Conservation (phyloP, 2,329 filamentous ascomycete genomes). For the Fusarium buxicola region DNA sequence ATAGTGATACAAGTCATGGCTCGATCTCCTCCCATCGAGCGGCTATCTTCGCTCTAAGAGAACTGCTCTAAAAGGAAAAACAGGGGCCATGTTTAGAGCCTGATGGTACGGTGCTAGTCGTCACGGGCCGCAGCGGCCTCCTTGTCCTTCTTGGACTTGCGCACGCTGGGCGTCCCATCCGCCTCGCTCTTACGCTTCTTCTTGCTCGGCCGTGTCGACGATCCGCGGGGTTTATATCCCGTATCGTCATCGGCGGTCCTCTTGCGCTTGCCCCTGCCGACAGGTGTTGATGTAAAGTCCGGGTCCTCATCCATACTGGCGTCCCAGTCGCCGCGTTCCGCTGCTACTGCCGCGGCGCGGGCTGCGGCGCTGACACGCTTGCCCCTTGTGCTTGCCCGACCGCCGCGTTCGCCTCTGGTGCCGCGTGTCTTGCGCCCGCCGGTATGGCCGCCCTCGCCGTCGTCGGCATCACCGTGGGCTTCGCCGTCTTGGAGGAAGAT, state of each 20-base stretch:
- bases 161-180: constrained; percentile 51
- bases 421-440: constrained; percentile 53
- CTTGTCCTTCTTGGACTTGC: constrained; percentile 53
- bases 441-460: constrained; percentile 47
- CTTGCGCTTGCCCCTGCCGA: constrained; percentile 61
- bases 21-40: constrained; percentile 4
- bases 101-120: constrained; percentile 46
- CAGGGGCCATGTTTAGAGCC: background rate
- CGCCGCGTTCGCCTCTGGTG: constrained; percentile 49
- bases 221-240: constrained; percentile 70
- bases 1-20: constrained; percentile 28
- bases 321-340: constrained; percentile 48
- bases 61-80: background rate
- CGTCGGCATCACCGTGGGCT: constrained; percentile 54
- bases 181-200: constrained; percentile 69
- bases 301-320: constrained; percentile 56
- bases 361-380: constrained; percentile 50
- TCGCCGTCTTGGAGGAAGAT: constrained; percentile 82
- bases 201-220: constrained; percentile 64
- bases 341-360: constrained; percentile 37
- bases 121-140: constrained; percentile 40
- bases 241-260: constrained; percentile 68
- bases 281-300: constrained; percentile 50
- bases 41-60: constrained; percentile 13
- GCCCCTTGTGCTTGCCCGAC: constrained; percentile 55